phyloP scores from a whole-genome alignment of 2,329 filamentous ascomycete species.

The Colletotrichum chrysophilum region DNA sequence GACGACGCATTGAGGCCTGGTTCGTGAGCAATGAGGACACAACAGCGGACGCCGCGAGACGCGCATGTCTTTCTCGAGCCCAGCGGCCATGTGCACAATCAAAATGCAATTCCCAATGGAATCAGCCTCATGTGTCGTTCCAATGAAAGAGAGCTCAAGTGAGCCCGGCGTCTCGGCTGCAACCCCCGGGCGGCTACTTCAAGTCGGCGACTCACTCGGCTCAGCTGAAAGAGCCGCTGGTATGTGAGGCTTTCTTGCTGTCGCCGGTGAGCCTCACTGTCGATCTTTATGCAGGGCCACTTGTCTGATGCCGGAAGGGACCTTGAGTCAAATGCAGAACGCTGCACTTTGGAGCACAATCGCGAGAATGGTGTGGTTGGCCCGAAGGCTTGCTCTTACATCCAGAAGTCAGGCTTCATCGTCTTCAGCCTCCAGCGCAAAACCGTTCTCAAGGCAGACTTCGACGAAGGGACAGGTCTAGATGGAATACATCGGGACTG shows the following conservation, averaged over 20 bases:
- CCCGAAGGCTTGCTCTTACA: accelerated
- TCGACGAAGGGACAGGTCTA: neutral
- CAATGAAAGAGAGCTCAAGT: neutral
- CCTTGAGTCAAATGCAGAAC: neutral
- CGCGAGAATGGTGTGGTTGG: neutral
- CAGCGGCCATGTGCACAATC: accelerated
- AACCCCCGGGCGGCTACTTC: neutral
- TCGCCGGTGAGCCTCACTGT: neutral
- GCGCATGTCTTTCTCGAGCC: neutral
- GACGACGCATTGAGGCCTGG: neutral
- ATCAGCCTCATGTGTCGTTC: neutral
- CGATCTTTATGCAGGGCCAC: neutral
- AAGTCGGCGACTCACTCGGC: neutral
- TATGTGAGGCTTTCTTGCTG: neutral
- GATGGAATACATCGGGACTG: neutral
- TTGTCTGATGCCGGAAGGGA: neutral
- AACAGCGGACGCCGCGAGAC: neutral
- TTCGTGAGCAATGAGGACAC: neutral
- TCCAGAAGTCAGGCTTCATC: accelerated
- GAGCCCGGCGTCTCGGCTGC: neutral
- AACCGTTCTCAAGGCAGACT: neutral
- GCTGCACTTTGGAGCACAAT: neutral
- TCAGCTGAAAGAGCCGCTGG: neutral
- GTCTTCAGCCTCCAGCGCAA: neutral
- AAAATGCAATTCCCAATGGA: neutral